Base-by-base conservation (phyloP, 257 asterid genomes). In the Cinchona pubescens region DNA sequence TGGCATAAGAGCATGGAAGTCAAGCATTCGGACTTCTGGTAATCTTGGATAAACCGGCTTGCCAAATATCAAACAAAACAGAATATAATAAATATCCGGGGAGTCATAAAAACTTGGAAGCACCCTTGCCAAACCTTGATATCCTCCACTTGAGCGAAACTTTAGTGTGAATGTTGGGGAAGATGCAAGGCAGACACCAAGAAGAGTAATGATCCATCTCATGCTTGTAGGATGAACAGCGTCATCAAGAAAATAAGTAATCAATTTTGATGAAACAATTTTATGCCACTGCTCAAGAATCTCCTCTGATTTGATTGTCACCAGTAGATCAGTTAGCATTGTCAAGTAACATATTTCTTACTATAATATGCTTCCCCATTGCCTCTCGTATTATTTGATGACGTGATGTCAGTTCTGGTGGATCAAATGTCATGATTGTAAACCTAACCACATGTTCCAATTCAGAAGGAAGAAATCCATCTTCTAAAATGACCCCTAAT, bases 151-250 rank as follows among this genome's bases (percentile, higher is more conserved):
- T 21, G 97, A 81, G 69, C 98, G 98, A 81, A 95, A 95, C 81
- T 91, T 95, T 48, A 91, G 97, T 32, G 99, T 84, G 73, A 95
- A 95, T 74, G 96, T 92, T 29, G 99, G 94, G 78, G 99, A 95
- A 75, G 99, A 95, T 73, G 87, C 88, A 76, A 95, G 92, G 86
- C 97, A 92, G 78, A 95, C 99, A 71, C 99, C 99, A 48, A 95
- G 85, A 83, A 95, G 98, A 86, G 98, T 95, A 93, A 91, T 95
- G 84, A 92, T 87, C 99, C 99, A 95, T 86, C 98, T 88, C 99
- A 92, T 95, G 82, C 98, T 95, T 73, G 99, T 91, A 60, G 99
- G 99, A 86, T 95, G 99, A 83, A 95, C 98, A 60, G 97, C 91
- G 86, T 95, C 98, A 65, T 95, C 99, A 79, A 95, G 96, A 86